These are phyloP conservation scores for Lepidium campestre DNA, from an alignment of 441 rosid genomes.

Conservation along the genomic window DNA sequence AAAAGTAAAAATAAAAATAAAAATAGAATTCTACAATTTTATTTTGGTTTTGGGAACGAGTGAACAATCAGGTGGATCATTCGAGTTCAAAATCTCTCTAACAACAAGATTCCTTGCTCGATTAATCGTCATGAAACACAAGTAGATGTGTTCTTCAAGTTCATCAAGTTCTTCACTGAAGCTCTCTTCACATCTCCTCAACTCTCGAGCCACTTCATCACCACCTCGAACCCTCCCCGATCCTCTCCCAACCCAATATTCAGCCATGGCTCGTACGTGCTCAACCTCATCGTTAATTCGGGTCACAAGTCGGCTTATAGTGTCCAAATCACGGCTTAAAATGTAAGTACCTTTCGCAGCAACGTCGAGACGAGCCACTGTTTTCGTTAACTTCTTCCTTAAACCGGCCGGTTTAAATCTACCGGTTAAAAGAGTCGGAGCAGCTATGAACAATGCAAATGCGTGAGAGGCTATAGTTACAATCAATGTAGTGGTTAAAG, in stretches of 20 bases:
- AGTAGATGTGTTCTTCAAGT: conserved; percentile 67
- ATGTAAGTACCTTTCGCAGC: conserved; percentile 78
- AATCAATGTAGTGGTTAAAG: conserved; percentile 54
- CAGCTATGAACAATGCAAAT: conserved; percentile 53
- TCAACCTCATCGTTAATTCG: conserved; percentile 61
- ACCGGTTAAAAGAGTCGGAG: conserved; percentile 39
- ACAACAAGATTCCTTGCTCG: conserved; percentile 60
- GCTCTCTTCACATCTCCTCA: conserved; percentile 39
- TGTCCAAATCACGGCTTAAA: conserved; percentile 60
- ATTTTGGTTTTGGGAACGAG: conserved; percentile 18
- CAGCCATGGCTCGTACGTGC: conserved; percentile 38
- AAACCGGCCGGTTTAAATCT: conserved; percentile 35
- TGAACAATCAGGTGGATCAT: conserved; percentile 18
- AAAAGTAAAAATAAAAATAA: accelerated
- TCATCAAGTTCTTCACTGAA: conserved; percentile 61
- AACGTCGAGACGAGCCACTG: conserved; percentile 41
- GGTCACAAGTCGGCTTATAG: conserved; percentile 53
- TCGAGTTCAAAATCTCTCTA: conserved; percentile 40
- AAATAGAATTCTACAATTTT: background rate
- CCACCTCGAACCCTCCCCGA: conserved; percentile 40
- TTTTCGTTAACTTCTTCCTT: conserved; percentile 30
- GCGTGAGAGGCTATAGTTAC: conserved; percentile 62
- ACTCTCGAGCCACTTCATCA: conserved; percentile 43
- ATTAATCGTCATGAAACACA: conserved; percentile 75
- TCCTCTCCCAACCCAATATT: conserved; percentile 49